These are phyloP conservation scores for Iris macrosiphon DNA, from an alignment of 106 monocot species.

Conservation along the genomic window DNA sequence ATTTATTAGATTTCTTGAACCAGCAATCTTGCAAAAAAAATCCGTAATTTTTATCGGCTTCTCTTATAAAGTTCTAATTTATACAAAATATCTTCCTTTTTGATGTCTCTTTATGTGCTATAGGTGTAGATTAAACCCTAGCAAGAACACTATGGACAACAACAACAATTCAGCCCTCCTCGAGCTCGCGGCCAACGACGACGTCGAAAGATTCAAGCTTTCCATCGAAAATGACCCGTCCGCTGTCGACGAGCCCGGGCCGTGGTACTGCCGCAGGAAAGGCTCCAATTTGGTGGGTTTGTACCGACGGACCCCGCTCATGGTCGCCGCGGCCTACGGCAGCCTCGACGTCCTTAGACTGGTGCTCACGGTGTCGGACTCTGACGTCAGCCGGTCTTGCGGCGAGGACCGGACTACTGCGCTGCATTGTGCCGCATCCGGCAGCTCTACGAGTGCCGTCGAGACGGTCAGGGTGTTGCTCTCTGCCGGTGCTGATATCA, in stretches of 20 bases:
- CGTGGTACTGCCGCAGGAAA: constrained; percentile 30
- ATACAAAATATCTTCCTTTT: no score
- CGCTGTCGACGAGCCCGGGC: constrained; percentile 22
- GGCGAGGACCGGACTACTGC: constrained; percentile 29
- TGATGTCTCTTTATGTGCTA: no score
- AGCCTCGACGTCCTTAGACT: constrained; percentile 27
- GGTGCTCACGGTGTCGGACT: constrained; percentile 21
- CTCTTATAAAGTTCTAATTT: no score
- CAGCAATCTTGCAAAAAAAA: no score
- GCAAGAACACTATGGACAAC: no score
- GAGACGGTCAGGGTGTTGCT: constrained; percentile 24
- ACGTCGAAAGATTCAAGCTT: neutral
- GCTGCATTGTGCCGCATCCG: constrained; percentile 45
- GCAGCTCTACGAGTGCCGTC: constrained; percentile 18
- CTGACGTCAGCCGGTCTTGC: constrained; percentile 26
- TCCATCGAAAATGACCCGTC: neutral
- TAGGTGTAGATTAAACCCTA: no score
- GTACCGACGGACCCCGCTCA: constrained; percentile 31
- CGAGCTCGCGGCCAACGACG: constrained; percentile 1
- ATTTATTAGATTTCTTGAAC: no score
- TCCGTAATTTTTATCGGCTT: no score
- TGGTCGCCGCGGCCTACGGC: constrained; percentile 46
- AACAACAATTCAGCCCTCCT: no score
- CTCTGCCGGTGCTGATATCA: constrained; percentile 27
- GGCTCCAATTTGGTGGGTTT: constrained; percentile 21